Conservation (phyloP, 163 green algal genomes). For the Botryococcus braunii region DNA sequence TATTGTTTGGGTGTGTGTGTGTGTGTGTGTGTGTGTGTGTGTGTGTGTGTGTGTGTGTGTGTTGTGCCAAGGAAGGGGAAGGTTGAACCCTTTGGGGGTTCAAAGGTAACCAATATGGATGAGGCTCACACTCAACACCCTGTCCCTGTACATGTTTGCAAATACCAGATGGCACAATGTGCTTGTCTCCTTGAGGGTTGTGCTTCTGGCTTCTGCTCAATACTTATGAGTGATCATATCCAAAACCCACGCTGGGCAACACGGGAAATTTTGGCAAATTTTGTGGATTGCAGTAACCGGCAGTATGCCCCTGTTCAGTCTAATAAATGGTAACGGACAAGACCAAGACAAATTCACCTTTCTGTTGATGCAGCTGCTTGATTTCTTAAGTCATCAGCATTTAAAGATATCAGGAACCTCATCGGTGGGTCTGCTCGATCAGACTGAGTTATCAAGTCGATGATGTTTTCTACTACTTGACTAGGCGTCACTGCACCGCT, state of each 20-base stretch:
- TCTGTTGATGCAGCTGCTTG: conserved; percentile 27
- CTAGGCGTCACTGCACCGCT: conserved; percentile 21
- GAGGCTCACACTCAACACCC: too few species aligned
- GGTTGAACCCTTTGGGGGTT: too few species aligned
- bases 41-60: too few species aligned
- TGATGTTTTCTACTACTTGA: conserved; percentile 35
- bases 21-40: too few species aligned
- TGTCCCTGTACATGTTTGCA: too few species aligned
- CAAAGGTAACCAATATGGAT: too few species aligned
- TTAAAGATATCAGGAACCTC: conserved; percentile 19
- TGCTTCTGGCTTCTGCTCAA: neutral
- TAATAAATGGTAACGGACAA: neutral
- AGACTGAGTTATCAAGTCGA: conserved; percentile 14
- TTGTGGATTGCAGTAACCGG: neutral
- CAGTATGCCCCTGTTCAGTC: neutral
- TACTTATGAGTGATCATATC: neutral
- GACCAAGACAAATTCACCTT: neutral
- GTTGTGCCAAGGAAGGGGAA: too few species aligned
- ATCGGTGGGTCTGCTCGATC: conserved; percentile 9
- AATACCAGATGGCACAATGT: too few species aligned
- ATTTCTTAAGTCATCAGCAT: conserved; percentile 20
- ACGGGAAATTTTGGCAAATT: neutral
- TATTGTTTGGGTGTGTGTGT: too few species aligned
- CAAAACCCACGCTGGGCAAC: neutral
- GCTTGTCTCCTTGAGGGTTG: too few species aligned